Evolutionary conservation across 2,329 filamentous ascomycete genomes (phyloP), one percentile per base, ranked within the genome.

Genomic region (Neofusicoccum sp.): DNA sequence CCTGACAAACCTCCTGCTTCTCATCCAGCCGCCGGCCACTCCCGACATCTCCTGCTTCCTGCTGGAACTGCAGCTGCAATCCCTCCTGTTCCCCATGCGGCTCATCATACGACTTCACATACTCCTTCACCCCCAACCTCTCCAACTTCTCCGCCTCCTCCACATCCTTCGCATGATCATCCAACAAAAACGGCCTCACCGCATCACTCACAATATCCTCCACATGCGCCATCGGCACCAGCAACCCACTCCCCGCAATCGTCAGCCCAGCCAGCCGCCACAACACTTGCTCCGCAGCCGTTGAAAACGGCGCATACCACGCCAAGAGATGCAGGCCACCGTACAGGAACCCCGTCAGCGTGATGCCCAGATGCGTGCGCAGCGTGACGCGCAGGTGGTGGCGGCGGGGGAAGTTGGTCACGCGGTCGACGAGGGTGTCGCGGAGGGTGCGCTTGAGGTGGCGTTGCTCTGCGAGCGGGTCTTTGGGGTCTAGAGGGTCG

Each of bases 291-390:
- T 70, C 56, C 0, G 52, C n/a, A 1, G 2, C 6, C 2, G 61
- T 64, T 1, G 52, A 36, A 31, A 72, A 71, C 2, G 67, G 67
- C 1, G 67, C 71, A 48, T 68, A 64, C 71, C 70, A 71, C 4
- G 68, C 68, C 11, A 67, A 29, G 3, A 69, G 43, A 45, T 72
- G 71, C 12, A 71, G 44, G 5, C 62, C 62, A 1, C 69, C 69
- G 50, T 70, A 68, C 14, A 61, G 14, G 16, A 64, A 22, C 4
- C 54, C 58, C 7, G 66, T 63, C n/a, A 66, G 12, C 39, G 31
- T 59, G 22, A 64, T 39, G 33, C 50, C 59, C 28, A 50, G n/a
- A 34, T 52, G 48, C 48, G 48, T 52, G 48, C 48, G 48, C 33
- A 52, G 48, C 33, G n/a, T 37, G 14, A 39, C 48, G 2, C 33